Evolutionary conservation across 2,329 filamentous ascomycete genomes (phyloP).

Genomic region (Diplodia corticola): DNA sequence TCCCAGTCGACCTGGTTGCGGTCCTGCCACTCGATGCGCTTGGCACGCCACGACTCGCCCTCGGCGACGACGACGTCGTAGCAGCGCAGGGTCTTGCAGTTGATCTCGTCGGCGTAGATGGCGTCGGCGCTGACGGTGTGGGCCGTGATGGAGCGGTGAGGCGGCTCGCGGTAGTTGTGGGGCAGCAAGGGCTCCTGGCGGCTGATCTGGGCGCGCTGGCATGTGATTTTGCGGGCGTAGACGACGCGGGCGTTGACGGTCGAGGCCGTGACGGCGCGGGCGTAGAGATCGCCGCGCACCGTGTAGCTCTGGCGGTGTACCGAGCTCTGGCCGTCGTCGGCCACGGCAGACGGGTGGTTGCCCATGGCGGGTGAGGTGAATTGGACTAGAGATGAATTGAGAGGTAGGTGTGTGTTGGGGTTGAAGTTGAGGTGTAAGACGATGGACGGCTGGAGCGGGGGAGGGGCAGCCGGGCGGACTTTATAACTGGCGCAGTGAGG

Average conservation of each 20-base stretch:
- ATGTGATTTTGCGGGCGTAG: conserved; percentile 13
- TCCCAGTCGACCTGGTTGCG: conserved; percentile 8
- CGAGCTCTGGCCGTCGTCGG: conserved; percentile 19
- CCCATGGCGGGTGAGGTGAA: neutral
- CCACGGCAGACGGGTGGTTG: conserved; percentile 18
- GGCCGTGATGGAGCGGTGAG: conserved; percentile 14
- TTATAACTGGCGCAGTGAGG: neutral
- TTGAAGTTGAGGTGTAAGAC: neutral
- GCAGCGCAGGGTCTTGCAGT: conserved; percentile 41
- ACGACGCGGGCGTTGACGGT: conserved; percentile 14
- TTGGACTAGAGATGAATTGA: neutral
- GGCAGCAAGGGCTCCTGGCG: neutral
- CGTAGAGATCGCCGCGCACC: conserved; percentile 12
- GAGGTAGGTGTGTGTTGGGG: neutral
- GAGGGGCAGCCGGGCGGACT: neutral
- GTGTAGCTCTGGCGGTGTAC: conserved; percentile 16
- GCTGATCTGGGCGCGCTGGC: neutral
- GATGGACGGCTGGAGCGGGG: neutral
- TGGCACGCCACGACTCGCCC: conserved; percentile 8
- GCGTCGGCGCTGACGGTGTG: conserved; percentile 14
- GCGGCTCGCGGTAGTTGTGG: conserved; percentile 2
- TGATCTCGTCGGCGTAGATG: conserved; percentile 22
- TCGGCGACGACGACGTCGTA: conserved; percentile 19
- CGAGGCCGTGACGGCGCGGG: conserved; percentile 10
- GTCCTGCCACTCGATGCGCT: conserved; percentile 13